These are phyloP conservation scores for Daedaleopsis nitida DNA, from an alignment of 768 basidiomycete genomes.

Conservation along the genomic window DNA sequence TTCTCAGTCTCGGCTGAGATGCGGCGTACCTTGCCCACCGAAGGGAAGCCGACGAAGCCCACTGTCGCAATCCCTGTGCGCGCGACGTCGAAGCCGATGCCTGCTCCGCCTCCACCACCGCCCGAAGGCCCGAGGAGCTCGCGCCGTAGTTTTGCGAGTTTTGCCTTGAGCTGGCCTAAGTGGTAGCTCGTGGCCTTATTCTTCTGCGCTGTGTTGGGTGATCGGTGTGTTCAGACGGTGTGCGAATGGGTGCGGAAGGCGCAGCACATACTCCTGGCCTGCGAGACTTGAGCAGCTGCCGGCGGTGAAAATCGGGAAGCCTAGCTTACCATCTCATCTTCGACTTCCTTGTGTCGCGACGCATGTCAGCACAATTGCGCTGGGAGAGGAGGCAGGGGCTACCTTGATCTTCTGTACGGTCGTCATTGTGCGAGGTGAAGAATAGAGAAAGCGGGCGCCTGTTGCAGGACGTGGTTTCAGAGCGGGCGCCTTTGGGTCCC, in stretches of 20 bases:
- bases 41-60: slow-evolving; percentile 90
- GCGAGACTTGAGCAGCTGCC: slow-evolving; percentile 29
- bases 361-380: slow-evolving; percentile 8
- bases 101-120: slow-evolving; percentile 85
- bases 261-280: slow-evolving; percentile 75
- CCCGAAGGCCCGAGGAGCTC: slow-evolving; percentile 82
- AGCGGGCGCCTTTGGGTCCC: too few relatives aligned
- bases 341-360: slow-evolving; percentile 67
- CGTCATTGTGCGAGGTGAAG: slow-evolving; percentile 56
- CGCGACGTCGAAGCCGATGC: slow-evolving; percentile 96
- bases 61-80: slow-evolving; percentile 97
- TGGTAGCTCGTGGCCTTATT: slow-evolving; percentile 97
- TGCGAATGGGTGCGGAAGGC: slow-evolving; percentile 9
- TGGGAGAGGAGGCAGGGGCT: slow-evolving; percentile 8
- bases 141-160: slow-evolving; percentile 94
- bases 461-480: background rate
- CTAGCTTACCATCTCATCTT: slow-evolving; percentile 90
- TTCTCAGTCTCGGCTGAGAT: background rate
- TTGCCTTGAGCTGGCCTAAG: slow-evolving; percentile 95
- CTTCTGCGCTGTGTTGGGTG: slow-evolving; percentile 72
- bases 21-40: slow-evolving; percentile 81
- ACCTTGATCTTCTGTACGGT: slow-evolving; percentile 92
- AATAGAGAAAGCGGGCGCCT: slow-evolving; percentile 9
- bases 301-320: slow-evolving; percentile 13
- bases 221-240: slow-evolving; percentile 18